A percentile compares a stretch with the other conserved stretches of the same genome.
These are phyloP conservation scores for Funneliformis mosseae DNA, from an alignment of 192 early-diverging fungal genomes.

Conservation along the genomic window DNA sequence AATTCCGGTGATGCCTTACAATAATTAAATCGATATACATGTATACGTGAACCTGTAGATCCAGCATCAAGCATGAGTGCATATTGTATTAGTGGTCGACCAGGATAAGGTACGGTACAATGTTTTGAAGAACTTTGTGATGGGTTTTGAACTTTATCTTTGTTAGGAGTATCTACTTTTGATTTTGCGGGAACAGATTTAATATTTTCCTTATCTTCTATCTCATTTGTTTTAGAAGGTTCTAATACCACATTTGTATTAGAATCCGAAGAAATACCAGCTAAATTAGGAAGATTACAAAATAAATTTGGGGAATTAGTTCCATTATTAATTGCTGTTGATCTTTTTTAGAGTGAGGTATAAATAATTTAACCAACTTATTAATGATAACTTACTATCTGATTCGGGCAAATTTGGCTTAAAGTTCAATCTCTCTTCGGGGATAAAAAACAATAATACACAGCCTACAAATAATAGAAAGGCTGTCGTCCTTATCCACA, in stretches of 20 bases:
- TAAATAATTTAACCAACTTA: background rate
- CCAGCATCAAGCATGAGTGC: slow-evolving; percentile 96
- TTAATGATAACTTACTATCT: slow-evolving; percentile 1
- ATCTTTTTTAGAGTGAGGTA: too few species aligned
- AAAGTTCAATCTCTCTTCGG: background rate
- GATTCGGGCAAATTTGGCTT: background rate
- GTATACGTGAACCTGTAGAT: slow-evolving; percentile 95
- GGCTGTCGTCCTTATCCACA: background rate
- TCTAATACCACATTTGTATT: background rate
- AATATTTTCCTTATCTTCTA: background rate
- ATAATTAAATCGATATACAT: slow-evolving; percentile 95
- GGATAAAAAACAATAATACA: slow-evolving; percentile 4
- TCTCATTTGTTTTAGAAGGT: background rate
- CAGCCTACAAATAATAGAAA: background rate
- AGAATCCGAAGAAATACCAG: background rate
- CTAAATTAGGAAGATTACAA: background rate
- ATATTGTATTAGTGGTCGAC: slow-evolving; percentile 81
- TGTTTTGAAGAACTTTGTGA: slow-evolving; percentile 45
- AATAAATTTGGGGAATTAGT: background rate
- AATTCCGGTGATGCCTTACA: slow-evolving; percentile 82
- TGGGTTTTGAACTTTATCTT: background rate
- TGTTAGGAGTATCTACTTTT: background rate
- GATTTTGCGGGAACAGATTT: background rate
- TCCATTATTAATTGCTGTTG: too few species aligned
- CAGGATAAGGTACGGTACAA: slow-evolving; percentile 63